Conservation (phyloP, 2,329 filamentous ascomycete species). For the Calonectria montana region DNA sequence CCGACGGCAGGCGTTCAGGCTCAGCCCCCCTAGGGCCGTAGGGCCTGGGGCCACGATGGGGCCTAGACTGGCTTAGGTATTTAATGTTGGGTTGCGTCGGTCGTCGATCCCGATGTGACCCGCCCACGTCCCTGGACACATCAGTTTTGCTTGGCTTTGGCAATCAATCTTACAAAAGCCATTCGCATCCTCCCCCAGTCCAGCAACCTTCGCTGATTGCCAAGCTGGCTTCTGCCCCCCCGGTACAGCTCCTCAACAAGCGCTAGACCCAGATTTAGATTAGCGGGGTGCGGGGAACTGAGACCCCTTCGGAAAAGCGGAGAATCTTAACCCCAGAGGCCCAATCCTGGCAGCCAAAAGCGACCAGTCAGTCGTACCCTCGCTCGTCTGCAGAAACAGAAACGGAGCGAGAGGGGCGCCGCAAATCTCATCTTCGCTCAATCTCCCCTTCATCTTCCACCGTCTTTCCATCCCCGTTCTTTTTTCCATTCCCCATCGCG, state of each 20-base stretch:
- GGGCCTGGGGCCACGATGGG: not conserved
- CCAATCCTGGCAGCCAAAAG: constrained; percentile 6
- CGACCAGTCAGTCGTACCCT: constrained; percentile 15
- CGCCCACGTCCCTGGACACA: constrained; percentile 2
- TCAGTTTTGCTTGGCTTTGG: not conserved
- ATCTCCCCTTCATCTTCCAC: constrained; percentile 32
- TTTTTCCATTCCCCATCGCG: constrained; percentile 25
- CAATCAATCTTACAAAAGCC: not conserved
- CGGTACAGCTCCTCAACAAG: constrained; percentile 15
- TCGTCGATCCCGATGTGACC: constrained; percentile 11
- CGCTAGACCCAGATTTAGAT: constrained; percentile 33
- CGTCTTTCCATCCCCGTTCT: constrained; percentile 25
- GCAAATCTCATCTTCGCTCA: constrained; percentile 39
- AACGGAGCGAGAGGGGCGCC: constrained; percentile 22
- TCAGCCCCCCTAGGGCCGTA: not conserved
- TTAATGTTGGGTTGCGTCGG: constrained; percentile 8
- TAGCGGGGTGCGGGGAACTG: constrained; percentile 43
- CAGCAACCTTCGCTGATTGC: not conserved
- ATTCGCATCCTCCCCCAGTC: not conserved
- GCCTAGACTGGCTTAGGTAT: constrained; percentile 8
- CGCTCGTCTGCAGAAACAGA: constrained; percentile 18
- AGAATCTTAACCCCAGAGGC: constrained; percentile 34
- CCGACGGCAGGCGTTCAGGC: not conserved
- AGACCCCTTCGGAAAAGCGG: constrained; percentile 43
- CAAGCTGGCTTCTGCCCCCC: constrained; percentile 17